phyloP scores from a whole-genome alignment of 176 grass and related monocot genomes.

The Chloris gayana region DNA sequence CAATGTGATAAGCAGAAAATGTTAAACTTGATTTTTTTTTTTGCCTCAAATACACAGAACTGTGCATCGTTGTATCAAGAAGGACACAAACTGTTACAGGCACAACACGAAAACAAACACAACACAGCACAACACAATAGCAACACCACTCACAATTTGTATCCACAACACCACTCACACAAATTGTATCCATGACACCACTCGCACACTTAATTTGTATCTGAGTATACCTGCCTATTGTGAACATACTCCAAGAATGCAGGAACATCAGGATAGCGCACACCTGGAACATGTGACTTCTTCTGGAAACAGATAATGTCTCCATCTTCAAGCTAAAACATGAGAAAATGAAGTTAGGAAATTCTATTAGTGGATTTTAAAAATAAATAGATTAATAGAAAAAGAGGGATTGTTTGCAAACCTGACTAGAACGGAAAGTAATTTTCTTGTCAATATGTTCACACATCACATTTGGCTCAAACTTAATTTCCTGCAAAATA shows the following conservation, averaged over 20 bases:
- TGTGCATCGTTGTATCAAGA: neutral
- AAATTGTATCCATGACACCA: neutral
- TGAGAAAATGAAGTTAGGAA: constrained; percentile 25
- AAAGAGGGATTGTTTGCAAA: constrained; percentile 35
- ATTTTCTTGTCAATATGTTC: constrained; percentile 89
- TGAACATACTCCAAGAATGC: constrained; percentile 98
- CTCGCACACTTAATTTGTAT: constrained; percentile 13
- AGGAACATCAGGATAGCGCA: constrained; percentile 85
- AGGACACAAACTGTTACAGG: neutral
- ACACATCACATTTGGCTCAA: constrained; percentile 93
- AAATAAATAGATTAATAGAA: constrained; percentile 1
- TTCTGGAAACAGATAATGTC: constrained; percentile 93
- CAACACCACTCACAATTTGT: neutral
- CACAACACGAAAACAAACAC: neutral
- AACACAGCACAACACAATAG: neutral
- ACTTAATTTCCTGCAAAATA: constrained; percentile 89
- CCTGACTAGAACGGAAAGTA: constrained; percentile 84
- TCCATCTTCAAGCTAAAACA: constrained; percentile 87
- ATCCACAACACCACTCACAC: neutral
- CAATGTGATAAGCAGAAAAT: constrained; percentile 7
- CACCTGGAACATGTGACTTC: constrained; percentile 53
- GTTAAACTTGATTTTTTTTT: neutral
- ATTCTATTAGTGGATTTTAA: constrained; percentile 1
- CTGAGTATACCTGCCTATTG: constrained; percentile 83
- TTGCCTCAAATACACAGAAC: neutral